These are phyloP conservation scores for Geosmithia flava DNA, from an alignment of 2,329 filamentous ascomycete genomes.

Conservation along the genomic window DNA sequence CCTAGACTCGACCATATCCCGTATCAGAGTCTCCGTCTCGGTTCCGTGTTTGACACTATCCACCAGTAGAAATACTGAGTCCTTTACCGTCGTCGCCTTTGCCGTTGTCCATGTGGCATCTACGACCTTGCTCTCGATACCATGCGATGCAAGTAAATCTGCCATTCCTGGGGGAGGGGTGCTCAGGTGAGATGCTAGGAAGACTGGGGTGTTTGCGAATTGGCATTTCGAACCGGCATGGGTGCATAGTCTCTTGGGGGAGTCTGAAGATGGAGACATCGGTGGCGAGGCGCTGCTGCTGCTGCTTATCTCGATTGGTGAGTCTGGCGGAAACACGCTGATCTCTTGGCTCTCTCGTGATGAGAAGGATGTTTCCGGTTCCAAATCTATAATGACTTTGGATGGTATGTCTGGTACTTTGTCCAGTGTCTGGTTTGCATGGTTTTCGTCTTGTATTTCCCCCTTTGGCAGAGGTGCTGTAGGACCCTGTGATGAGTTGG, in stretches of 20 bases:
- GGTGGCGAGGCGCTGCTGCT: background rate
- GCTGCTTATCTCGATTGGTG: background rate
- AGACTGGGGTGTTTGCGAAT: constrained; percentile 20
- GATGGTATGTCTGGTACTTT: no score
- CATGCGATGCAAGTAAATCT: constrained; percentile 27
- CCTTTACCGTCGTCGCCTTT: background rate
- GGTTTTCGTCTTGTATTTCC: no score
- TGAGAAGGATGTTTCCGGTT: background rate
- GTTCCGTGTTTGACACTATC: constrained; percentile 20
- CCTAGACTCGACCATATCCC: constrained; percentile 12
- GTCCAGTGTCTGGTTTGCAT: no score
- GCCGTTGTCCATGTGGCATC: constrained; percentile 3
- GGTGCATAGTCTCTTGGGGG: constrained; percentile 12
- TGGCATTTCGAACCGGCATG: constrained; percentile 21
- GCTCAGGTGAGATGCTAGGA: constrained; percentile 29
- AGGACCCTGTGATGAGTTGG: no score
- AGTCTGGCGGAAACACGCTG: background rate
- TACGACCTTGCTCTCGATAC: constrained; percentile 22
- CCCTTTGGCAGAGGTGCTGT: no score
- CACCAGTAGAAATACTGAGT: constrained; percentile 24
- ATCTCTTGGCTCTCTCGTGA: background rate
- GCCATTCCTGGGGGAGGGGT: constrained; percentile 20
- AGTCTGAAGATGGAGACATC: no score
- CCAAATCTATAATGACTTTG: no score
- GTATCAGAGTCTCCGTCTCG: constrained; percentile 19